Conservation (phyloP, 768 basidiomycete genomes). For the Tulasnella sp. region DNA sequence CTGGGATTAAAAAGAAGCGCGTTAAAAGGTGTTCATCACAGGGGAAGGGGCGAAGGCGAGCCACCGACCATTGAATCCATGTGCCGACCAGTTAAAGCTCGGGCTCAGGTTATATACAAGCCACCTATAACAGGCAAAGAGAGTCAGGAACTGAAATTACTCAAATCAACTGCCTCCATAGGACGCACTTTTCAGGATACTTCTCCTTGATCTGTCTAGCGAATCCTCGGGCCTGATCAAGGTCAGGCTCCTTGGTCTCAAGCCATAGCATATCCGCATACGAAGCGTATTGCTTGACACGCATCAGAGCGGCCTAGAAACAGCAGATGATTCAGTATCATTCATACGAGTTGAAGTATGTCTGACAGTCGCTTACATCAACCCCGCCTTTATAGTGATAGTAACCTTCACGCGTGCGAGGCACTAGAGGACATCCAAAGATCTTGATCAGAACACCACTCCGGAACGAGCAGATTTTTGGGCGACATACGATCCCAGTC, state of each 20-base stretch:
- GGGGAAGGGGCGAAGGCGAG: conserved; percentile 19
- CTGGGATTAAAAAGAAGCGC: conserved; percentile 27
- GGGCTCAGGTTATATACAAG: conserved; percentile 92
- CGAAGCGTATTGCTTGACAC: conserved; percentile 68
- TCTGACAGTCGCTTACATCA: conserved; percentile 33
- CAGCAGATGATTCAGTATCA: too few relatives aligned
- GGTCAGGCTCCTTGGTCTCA: conserved; percentile 81
- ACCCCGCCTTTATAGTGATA: conserved; percentile 79
- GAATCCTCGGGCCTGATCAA: conserved; percentile 68
- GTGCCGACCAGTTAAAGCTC: conserved; percentile 84
- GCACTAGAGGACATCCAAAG: conserved; percentile 54
- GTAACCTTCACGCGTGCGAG: conserved; percentile 84
- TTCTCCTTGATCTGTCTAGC: conserved; percentile 61
- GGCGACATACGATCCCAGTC: conserved; percentile 80
- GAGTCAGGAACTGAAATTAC: not conserved
- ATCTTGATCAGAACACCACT: too few relatives aligned
- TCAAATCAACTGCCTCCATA: not conserved
- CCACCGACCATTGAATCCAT: conserved; percentile 48
- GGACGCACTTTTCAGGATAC: conserved; percentile 56
- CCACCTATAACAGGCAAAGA: conserved; percentile 38
- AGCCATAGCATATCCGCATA: conserved; percentile 88
- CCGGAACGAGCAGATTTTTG: too few relatives aligned
- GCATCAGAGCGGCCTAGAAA: conserved; percentile 61
- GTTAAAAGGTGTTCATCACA: not conserved
- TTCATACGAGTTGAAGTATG: too few relatives aligned